Evolutionary conservation across 257 asterid genomes (phyloP).

Genomic region (Penstemon eatonii): DNA sequence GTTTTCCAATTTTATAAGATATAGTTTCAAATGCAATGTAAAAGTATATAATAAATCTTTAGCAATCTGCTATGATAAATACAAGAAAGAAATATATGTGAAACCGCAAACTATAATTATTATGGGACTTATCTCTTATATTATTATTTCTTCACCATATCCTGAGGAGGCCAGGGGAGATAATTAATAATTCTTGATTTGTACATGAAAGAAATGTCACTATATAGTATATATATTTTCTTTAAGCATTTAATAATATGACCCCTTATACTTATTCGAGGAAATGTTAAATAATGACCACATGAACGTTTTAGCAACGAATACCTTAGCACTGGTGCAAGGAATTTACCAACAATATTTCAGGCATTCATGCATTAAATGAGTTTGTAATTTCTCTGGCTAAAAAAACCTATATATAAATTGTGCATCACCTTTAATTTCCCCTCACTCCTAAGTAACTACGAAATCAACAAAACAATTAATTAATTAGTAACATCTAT

Average conservation of each 20-base stretch:
- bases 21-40: too few species aligned
- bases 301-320: not conserved
- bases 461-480: not conserved
- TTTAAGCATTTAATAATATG: not conserved
- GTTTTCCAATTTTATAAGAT: too few species aligned
- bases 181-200: not conserved
- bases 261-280: not conserved
- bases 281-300: not conserved
- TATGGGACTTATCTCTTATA: too few species aligned
- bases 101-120: not conserved
- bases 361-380: not conserved
- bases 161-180: too few species aligned
- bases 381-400: not conserved
- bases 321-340: not conserved
- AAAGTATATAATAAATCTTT: too few species aligned
- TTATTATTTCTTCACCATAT: too few species aligned
- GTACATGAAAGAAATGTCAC: not conserved
- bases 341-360: not conserved
- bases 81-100: conserved; percentile 1
- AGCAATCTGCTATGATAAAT: too few species aligned
- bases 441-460: too few species aligned
- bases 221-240: too few species aligned
- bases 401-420: too few species aligned
- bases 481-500: not conserved
- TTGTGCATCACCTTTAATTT: too few species aligned